Conservation (phyloP, 495 filamentous ascomycete species). For the Sporormia fimetaria region DNA sequence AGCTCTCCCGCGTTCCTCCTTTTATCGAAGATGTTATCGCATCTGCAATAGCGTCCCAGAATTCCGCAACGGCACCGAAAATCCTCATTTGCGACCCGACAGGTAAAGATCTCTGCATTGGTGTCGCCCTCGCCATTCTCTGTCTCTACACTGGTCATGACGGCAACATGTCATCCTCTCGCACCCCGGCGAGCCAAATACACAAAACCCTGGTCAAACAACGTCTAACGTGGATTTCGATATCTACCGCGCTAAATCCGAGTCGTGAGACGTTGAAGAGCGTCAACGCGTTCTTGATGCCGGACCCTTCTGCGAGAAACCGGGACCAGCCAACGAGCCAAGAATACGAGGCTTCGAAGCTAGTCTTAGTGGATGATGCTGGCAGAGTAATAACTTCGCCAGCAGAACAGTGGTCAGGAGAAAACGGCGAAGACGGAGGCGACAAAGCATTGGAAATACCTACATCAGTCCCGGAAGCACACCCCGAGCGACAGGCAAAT, state of each 20-base stretch:
- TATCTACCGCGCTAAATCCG: constrained; percentile 62
- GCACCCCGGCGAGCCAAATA: constrained; percentile 32
- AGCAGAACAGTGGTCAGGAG: too few species aligned
- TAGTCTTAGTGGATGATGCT: neutral
- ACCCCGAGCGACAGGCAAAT: too few species aligned
- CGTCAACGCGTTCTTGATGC: constrained; percentile 78
- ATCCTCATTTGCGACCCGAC: constrained; percentile 50
- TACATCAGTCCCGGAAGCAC: too few species aligned
- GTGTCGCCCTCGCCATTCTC: constrained; percentile 49
- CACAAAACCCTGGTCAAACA: constrained; percentile 68
- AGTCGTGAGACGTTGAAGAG: constrained; percentile 70
- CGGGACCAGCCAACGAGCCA: neutral
- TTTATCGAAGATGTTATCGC: too few species aligned
- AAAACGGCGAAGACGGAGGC: too few species aligned
- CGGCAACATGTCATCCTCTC: constrained; percentile 29
- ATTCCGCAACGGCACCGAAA: constrained; percentile 13
- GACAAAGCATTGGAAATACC: too few species aligned
- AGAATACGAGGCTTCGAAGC: neutral
- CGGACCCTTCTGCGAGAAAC: neutral
- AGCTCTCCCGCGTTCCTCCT: constrained; percentile 46
- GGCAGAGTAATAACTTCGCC: neutral
- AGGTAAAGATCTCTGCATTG: constrained; percentile 55
- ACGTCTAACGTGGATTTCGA: constrained; percentile 66
- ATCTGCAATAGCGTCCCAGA: too few species aligned
- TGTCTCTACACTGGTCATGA: constrained; percentile 51